Evolutionary conservation across 2,329 filamentous ascomycete genomes (phyloP), one percentile per base, ranked within the genome.

Genomic region (Teratosphaeria epicoccoides): DNA sequence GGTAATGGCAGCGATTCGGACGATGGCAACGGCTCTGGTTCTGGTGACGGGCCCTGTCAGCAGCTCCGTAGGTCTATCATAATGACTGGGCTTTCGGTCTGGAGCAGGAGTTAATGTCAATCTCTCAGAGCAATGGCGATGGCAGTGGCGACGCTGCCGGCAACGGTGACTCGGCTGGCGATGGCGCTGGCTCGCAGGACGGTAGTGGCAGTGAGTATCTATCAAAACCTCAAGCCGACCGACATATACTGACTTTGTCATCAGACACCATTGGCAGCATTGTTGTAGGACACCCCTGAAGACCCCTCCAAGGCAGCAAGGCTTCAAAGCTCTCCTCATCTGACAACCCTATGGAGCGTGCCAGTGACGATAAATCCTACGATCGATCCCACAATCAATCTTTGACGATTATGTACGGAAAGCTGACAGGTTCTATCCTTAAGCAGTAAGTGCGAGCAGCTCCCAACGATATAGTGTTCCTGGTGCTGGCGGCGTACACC

Each of bases 1-100:
- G 46, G 46, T 11, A 17, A 29, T 23, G 46, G 46, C 12, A n/a
- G 14, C 17, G 22, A 17, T 10, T 33, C 49, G 3, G 49, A n/a
- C 2, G 43, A 51, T 40, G 49, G 49, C 17, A 47, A 40, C 24
- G 49, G 49, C 26, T 51, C 25, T 20, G 49, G 49, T n/a, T 46
- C 43, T 14, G 43, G 43, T 12, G 43, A 46, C n/a, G 43, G n/a
- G 43, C 22, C 23, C 23, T 24, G 43, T 40, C n/a, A 40, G 33
- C 33, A 17, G 14, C 14, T 40, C 33, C 20, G 33, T 40, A 40
- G 20, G 33, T 40, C n/a, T 6, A 40, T n/a, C n/a, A n/a, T 17
- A 17, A 9, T 4, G 17, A 17, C 9, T 17, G 33, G 3, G 20
- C 3, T 17, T 17, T 40, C n/a, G n/a, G n/a, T 17, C 6, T 17